A percentile compares a stretch with the other conserved stretches of the same genome.
phyloP scores from a whole-genome alignment of 1,284 basidiomycete genomes.

The Neolentinus lepideus region DNA sequence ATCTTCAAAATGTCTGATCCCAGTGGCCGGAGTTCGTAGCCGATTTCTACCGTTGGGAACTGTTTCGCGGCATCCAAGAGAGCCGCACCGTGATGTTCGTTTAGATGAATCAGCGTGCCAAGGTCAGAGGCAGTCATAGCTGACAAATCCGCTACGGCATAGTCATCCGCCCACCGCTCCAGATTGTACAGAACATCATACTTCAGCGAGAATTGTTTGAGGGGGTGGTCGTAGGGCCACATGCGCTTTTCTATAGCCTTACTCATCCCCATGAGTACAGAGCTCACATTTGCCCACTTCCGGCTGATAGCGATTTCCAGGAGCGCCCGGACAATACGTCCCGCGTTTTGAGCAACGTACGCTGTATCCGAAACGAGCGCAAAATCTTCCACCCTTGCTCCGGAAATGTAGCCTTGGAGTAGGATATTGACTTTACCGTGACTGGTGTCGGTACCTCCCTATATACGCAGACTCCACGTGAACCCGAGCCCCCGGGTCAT shows the following conservation, averaged over 20 bases:
- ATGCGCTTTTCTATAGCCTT: constrained; percentile 90
- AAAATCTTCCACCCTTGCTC: constrained; percentile 84
- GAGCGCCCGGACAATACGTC: constrained; percentile 89
- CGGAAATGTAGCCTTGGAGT: constrained; percentile 88
- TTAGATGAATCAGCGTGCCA: constrained; percentile 82
- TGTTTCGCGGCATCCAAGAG: constrained; percentile 78
- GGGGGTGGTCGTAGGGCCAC: constrained; percentile 95
- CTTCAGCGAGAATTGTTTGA: constrained; percentile 77
- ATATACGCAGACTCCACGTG: constrained; percentile 1
- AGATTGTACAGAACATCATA: constrained; percentile 79
- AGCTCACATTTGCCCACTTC: constrained; percentile 83
- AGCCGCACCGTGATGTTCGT: constrained; percentile 79
- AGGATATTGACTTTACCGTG: constrained; percentile 95
- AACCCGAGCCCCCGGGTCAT: too few species aligned
- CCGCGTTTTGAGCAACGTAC: constrained; percentile 92
- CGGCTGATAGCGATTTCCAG: constrained; percentile 91
- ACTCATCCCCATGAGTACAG: constrained; percentile 85
- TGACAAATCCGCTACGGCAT: constrained; percentile 73
- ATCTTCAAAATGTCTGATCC: constrained; percentile 83
- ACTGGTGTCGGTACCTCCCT: constrained; percentile 74
- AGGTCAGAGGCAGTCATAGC: constrained; percentile 70
- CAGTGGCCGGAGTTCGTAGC: constrained; percentile 72
- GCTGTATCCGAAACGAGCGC: constrained; percentile 94
- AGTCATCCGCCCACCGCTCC: constrained; percentile 80
- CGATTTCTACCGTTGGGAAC: constrained; percentile 76